phyloP scores from a whole-genome alignment of 257 asterid genomes.

The Penstemon newberryi region DNA sequence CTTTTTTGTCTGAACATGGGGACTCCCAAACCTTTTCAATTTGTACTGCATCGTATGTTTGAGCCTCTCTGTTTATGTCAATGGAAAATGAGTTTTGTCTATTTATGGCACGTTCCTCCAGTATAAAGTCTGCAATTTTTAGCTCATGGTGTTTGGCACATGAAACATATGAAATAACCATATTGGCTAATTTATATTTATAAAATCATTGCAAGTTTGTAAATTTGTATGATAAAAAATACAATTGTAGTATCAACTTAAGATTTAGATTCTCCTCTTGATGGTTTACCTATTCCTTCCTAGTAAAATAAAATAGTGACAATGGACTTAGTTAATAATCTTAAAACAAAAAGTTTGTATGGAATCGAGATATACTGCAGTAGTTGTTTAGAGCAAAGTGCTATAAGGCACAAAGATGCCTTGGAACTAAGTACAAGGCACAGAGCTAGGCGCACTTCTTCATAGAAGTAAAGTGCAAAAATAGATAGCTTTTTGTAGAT shows the following conservation, averaged over 20 bases:
- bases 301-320: not conserved
- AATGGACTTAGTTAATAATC: not conserved
- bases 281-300: not conserved
- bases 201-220: not conserved
- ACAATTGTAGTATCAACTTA: constrained; percentile 13
- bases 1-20: constrained; percentile 7
- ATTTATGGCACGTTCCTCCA: not conserved
- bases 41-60: not conserved
- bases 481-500: no score
- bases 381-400: not conserved
- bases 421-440: no score
- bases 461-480: no score
- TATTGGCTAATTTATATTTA: not conserved
- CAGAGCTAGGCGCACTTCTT: no score
- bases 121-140: not conserved
- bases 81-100: not conserved
- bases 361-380: not conserved
- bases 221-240: not conserved
- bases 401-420: no score
- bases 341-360: not conserved
- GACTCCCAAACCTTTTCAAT: not conserved
- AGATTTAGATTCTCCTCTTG: constrained; percentile 4
- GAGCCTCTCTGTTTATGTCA: not conserved
- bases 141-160: not conserved
- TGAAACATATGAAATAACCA: no score